A percentile compares a stretch with the other conserved stretches of the same genome.
Evolutionary conservation across 768 basidiomycete genomes (phyloP).

Genomic region (Cystobasidium onofrii): DNA sequence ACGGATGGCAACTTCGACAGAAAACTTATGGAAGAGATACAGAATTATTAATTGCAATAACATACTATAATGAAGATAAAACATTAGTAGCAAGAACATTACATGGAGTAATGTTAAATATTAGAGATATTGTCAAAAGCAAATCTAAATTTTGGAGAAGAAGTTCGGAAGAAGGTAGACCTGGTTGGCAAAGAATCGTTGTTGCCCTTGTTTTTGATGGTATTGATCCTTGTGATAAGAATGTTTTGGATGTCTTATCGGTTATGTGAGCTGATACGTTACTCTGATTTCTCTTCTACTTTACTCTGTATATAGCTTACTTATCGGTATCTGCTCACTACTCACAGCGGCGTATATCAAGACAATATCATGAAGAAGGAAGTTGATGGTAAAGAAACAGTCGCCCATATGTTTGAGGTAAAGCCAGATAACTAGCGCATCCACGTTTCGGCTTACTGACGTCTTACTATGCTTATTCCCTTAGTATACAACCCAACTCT

Average conservation of each 20-base stretch:
- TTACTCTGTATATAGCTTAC: background rate
- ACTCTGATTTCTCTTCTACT: background rate
- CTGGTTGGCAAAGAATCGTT: constrained; percentile 71
- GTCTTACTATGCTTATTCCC: too few species aligned
- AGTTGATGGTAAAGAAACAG: constrained; percentile 55
- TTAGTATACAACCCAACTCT: constrained; percentile 96
- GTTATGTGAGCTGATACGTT: constrained; percentile 1
- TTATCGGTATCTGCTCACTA: background rate
- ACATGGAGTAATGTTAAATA: constrained; percentile 94
- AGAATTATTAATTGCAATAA: constrained; percentile 56
- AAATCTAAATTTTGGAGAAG: constrained; percentile 88
- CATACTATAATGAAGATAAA: constrained; percentile 57
- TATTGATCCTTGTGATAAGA: constrained; percentile 86
- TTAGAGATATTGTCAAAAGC: constrained; percentile 90
- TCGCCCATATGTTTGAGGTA: constrained; percentile 89
- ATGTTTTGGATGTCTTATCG: constrained; percentile 39
- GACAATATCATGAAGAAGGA: constrained; percentile 43
- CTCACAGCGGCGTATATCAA: constrained; percentile 41
- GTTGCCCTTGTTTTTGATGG: constrained; percentile 67
- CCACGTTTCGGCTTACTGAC: background rate
- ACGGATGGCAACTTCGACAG: constrained; percentile 72
- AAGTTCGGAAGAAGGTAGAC: constrained; percentile 67
- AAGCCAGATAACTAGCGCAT: constrained; percentile 11
- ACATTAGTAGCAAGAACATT: constrained; percentile 75
- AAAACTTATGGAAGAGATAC: constrained; percentile 82